Conservation (phyloP, 306 rosid genomes). For the Fragaria nilgerrensis region DNA sequence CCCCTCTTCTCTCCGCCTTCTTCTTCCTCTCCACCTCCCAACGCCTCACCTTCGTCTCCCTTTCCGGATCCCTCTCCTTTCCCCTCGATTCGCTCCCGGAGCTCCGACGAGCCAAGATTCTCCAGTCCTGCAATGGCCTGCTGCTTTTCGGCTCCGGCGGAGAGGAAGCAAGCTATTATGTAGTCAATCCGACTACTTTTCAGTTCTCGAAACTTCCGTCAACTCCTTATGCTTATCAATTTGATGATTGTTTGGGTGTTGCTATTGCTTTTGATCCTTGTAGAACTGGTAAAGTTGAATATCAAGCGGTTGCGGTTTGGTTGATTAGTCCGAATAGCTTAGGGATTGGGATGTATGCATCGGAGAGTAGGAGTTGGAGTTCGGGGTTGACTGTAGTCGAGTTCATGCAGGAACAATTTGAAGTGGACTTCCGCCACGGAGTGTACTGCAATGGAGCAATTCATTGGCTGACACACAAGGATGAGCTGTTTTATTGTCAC, state of each 20-base stretch:
- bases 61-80: not conserved
- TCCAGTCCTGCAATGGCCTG: conserved; percentile 17
- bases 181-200: not conserved
- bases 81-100: not conserved
- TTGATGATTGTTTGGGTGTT: not conserved
- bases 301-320: not conserved
- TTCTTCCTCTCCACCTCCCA: not conserved
- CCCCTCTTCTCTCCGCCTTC: not conserved
- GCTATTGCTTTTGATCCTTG: conserved; percentile 4
- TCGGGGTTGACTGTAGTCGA: not conserved
- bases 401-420: not conserved
- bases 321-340: not conserved
- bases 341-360: not conserved
- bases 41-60: not conserved
- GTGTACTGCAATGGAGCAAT: conserved; percentile 5
- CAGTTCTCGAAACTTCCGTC: not conserved
- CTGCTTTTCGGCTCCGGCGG: not conserved
- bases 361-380: not conserved
- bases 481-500: not conserved
- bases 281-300: not conserved
- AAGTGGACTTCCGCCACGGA: not conserved
- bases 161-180: not conserved
- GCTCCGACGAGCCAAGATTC: not conserved
- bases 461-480: not conserved
- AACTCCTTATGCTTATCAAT: not conserved